Evolutionary conservation across 345 rosid species (phyloP).

Genomic region (Eucalyptus urophylla): DNA sequence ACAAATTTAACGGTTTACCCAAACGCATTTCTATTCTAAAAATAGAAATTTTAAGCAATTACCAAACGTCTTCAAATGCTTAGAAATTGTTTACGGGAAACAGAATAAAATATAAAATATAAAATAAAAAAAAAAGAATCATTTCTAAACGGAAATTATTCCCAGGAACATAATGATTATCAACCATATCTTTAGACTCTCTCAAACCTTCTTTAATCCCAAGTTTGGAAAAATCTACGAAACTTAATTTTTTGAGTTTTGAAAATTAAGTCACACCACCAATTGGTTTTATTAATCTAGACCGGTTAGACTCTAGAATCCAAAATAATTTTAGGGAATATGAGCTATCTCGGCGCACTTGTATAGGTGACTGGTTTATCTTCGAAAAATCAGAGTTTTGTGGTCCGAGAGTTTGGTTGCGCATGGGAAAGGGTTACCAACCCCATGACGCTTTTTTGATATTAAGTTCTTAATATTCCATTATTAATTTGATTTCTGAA

Average conservation of each 20-base stretch:
- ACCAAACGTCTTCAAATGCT: too few relatives aligned
- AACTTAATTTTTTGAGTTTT: background rate
- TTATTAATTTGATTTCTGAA: background rate
- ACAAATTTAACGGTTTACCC: too few relatives aligned
- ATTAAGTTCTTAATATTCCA: background rate
- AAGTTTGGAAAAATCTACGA: background rate
- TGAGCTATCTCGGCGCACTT: background rate
- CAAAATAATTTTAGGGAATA: background rate
- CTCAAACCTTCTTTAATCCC: background rate
- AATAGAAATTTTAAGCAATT: too few relatives aligned
- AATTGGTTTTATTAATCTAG: background rate
- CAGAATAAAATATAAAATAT: too few relatives aligned
- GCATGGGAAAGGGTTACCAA: background rate
- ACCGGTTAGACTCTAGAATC: background rate
- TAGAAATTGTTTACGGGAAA: too few relatives aligned
- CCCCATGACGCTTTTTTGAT: background rate
- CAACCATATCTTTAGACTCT: background rate
- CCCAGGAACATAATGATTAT: rapidly evolving
- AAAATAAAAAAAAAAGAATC: too few relatives aligned
- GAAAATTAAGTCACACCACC: background rate
- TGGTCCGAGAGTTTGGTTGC: background rate
- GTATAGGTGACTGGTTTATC: background rate
- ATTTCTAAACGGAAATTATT: too few relatives aligned
- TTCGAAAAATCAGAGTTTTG: background rate
- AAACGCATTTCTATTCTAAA: too few relatives aligned